These are phyloP conservation scores for Lunasporangiospora selenospora DNA, from an alignment of 192 early-diverging fungal genomes.

Conservation along the genomic window DNA sequence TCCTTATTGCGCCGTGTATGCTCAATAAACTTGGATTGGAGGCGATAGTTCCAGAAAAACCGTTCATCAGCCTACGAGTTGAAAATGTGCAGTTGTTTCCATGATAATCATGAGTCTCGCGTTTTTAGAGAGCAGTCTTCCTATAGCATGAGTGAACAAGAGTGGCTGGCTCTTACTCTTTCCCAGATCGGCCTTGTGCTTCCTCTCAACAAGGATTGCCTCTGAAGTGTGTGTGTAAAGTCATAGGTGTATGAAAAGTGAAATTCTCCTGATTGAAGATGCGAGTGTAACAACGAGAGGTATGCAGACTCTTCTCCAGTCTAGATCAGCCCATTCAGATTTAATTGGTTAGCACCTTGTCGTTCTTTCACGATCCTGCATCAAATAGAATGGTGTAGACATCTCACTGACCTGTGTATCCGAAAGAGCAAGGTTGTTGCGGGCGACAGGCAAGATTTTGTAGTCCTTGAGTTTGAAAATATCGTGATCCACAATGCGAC, in stretches of 20 bases:
- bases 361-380: no score
- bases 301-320: constrained; percentile 54
- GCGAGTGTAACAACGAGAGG: constrained; percentile 54
- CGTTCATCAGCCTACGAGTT: constrained; percentile 83
- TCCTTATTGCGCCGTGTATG: constrained; percentile 46
- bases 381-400: no score
- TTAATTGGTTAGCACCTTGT: no score
- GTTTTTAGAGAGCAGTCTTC: no score
- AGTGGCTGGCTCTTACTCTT: constrained; percentile 61
- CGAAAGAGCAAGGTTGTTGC: constrained; percentile 42
- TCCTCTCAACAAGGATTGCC: constrained; percentile 60
- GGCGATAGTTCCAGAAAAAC: constrained; percentile 92
- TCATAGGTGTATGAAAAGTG: constrained; percentile 93
- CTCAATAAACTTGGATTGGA: constrained; percentile 75
- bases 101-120: not conserved
- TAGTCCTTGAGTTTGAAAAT: constrained; percentile 69
- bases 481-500: constrained; percentile 65
- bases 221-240: constrained; percentile 85
- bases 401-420: constrained; percentile 63
- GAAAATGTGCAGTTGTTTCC: no score
- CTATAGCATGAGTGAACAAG: no score
- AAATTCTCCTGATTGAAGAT: constrained; percentile 53
- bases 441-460: constrained; percentile 57
- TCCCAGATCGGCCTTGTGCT: constrained; percentile 53
- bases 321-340: constrained; percentile 26